phyloP scores from a whole-genome alignment of 345 rosid genomes.

The Eucalyptus dawsonii region DNA sequence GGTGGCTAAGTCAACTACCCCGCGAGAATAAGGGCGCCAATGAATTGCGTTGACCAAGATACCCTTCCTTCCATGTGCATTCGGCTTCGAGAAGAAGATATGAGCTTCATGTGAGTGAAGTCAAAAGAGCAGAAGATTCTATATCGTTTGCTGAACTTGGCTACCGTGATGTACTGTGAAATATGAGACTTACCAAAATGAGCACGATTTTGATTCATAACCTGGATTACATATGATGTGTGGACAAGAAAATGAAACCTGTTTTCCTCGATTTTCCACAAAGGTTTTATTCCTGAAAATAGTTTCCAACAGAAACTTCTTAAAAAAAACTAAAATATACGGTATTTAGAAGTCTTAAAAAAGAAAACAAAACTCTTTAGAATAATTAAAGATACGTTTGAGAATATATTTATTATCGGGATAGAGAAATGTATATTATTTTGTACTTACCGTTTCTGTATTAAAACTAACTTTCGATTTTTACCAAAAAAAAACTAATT shows the following conservation, averaged over 20 bases:
- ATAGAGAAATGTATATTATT: too few species aligned
- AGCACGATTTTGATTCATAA: neutral
- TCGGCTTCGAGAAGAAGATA: neutral
- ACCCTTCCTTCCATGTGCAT: neutral
- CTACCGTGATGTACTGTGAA: neutral
- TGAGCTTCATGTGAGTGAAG: neutral
- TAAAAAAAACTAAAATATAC: neutral
- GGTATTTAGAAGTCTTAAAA: too few species aligned
- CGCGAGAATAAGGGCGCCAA: neutral
- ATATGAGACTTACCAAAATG: neutral
- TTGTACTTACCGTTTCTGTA: too few species aligned
- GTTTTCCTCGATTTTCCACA: too few species aligned
- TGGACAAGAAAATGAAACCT: neutral
- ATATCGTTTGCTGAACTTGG: neutral
- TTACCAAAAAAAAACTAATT: too few species aligned
- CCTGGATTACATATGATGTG: neutral
- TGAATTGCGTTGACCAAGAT: neutral
- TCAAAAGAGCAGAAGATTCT: neutral
- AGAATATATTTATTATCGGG: too few species aligned
- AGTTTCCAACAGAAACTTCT: neutral
- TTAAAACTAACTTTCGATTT: too few species aligned
- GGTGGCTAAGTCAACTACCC: neutral
- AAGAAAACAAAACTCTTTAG: accelerated
- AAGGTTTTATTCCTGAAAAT: neutral
- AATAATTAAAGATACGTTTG: accelerated